These are phyloP conservation scores for Tricholoma matsutake DNA, from an alignment of 768 basidiomycete genomes.

Conservation along the genomic window DNA sequence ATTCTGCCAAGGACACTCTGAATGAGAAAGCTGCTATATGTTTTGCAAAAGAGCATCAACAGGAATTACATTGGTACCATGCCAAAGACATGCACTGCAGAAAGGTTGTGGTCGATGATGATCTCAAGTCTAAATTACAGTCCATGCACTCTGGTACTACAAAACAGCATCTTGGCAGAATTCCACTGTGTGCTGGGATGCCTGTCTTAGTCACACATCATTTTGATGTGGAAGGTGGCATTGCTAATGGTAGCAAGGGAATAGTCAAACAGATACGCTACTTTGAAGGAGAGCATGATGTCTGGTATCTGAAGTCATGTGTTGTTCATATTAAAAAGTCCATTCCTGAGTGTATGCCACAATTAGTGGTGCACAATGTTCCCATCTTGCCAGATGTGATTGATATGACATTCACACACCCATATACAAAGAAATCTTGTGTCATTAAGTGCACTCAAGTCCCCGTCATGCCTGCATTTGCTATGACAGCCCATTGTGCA, in stretches of 20 bases:
- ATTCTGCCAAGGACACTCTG: slow-evolving; percentile 8
- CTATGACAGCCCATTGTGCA: background rate
- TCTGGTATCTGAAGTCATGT: too few species aligned
- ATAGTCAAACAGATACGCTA: background rate
- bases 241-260: background rate
- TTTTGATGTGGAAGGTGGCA: background rate
- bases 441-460: background rate
- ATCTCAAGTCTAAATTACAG: background rate
- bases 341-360: too few species aligned
- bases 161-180: background rate
- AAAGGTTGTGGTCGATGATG: background rate
- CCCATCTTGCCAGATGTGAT: background rate
- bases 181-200: background rate
- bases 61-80: slow-evolving; percentile 11
- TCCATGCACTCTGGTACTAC: background rate
- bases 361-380: too few species aligned
- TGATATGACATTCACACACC: background rate
- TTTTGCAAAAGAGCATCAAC: too few species aligned
- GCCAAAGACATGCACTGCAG: background rate
- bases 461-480: background rate
- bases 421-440: background rate
- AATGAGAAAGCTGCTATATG: too few species aligned
- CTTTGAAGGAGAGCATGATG: background rate
- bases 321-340: background rate
- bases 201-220: background rate